A percentile compares a stretch with the other conserved stretches of the same genome.
These are phyloP conservation scores for Leucocoprinus sp. DNA, from an alignment of 768 basidiomycete species.

Conservation along the genomic window DNA sequence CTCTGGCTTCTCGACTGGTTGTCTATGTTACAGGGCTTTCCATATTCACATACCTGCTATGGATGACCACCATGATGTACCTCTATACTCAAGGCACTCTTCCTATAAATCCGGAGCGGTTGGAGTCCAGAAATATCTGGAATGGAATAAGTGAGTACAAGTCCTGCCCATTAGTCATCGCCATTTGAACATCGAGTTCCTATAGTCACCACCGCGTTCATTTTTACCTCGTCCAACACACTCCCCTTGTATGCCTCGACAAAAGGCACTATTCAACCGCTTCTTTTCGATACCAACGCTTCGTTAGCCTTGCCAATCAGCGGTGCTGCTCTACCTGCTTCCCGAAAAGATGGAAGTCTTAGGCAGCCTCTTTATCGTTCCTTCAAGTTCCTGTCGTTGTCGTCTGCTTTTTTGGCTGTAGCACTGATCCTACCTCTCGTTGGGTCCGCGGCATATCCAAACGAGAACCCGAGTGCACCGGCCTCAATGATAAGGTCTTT, in stretches of 20 bases:
- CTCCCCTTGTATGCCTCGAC: slow-evolving; percentile 59
- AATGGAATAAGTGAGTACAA: slow-evolving; percentile 50
- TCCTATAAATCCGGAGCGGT: slow-evolving; percentile 4
- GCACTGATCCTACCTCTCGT: slow-evolving; percentile 49
- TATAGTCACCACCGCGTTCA: slow-evolving; percentile 53
- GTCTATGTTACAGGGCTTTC: slow-evolving; percentile 55
- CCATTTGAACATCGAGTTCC: background rate
- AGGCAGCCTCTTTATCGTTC: slow-evolving; percentile 29
- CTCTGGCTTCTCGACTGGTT: slow-evolving; percentile 45
- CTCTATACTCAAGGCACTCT: slow-evolving; percentile 42
- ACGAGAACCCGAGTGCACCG: slow-evolving; percentile 24
- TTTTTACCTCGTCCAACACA: slow-evolving; percentile 58
- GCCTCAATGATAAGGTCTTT: slow-evolving; percentile 18
- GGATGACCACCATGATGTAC: slow-evolving; percentile 48
- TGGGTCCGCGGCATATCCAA: slow-evolving; percentile 37
- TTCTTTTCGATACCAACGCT: slow-evolving; percentile 2
- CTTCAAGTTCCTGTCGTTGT: slow-evolving; percentile 47
- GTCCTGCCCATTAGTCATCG: background rate
- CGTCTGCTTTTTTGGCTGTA: slow-evolving; percentile 41
- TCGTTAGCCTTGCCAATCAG: slow-evolving; percentile 13
- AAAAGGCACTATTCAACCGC: slow-evolving; percentile 18
- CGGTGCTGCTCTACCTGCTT: slow-evolving; percentile 30
- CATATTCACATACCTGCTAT: slow-evolving; percentile 47
- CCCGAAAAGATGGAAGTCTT: slow-evolving; percentile 18
- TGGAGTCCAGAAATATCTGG: slow-evolving; percentile 31